Percentiles rank a stretch among this genome's conserved stretches.
Evolutionary conservation across 257 asterid species (phyloP).

Genomic region (Fraxinus pennsylvanica): DNA sequence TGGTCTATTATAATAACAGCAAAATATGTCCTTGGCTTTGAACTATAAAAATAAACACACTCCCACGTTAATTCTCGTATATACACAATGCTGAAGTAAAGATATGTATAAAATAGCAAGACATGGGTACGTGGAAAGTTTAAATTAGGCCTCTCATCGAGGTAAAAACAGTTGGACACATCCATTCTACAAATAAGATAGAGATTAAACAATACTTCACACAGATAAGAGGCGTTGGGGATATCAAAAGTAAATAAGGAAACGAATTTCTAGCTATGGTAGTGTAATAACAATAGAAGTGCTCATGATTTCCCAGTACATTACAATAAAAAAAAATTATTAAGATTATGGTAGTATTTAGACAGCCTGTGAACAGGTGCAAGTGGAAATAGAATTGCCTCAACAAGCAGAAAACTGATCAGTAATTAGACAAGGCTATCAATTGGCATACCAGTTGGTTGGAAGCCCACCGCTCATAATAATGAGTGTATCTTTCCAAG

Average conservation of each 20-base stretch:
- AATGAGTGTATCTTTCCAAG: slow-evolving; percentile 99
- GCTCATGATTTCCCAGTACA: neutral
- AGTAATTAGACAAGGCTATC: slow-evolving; percentile 22
- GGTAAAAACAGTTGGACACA: neutral
- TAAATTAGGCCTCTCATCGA: neutral
- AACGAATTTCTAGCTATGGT: too few relatives aligned
- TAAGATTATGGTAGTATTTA: neutral
- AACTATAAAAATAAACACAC: neutral
- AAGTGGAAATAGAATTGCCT: neutral
- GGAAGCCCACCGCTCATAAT: slow-evolving; percentile 99
- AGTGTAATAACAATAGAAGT: neutral
- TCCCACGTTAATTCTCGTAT: neutral
- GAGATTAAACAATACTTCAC: too few relatives aligned
- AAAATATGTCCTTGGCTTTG: neutral
- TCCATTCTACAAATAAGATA: neutral
- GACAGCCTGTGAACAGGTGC: neutral
- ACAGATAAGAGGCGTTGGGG: too few relatives aligned
- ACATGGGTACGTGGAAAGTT: neutral
- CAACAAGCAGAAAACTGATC: neutral
- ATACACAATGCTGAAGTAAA: neutral
- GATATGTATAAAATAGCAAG: neutral
- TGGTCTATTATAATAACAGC: neutral
- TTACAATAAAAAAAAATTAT: too few relatives aligned
- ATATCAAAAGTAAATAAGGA: too few relatives aligned
- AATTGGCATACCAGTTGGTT: slow-evolving; percentile 77